phyloP scores from a whole-genome alignment of 192 early-diverging fungal species.

The Chytriomyces sp. region DNA sequence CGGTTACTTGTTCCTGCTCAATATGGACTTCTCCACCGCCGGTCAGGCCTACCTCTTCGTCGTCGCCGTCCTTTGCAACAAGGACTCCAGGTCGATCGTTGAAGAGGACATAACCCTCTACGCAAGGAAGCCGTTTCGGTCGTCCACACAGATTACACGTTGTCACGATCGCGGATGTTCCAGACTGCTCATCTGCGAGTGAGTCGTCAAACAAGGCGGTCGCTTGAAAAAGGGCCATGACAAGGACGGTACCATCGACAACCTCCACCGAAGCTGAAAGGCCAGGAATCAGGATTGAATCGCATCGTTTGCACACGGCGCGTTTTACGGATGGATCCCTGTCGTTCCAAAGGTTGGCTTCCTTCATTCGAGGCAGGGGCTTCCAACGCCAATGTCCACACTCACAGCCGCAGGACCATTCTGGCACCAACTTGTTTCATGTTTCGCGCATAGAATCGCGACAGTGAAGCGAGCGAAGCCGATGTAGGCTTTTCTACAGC shows the following conservation, averaged over 20 bases:
- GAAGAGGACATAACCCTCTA: background rate
- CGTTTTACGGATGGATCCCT: slow-evolving; percentile 63
- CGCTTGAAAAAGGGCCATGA: too few species aligned
- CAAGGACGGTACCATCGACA: too few species aligned
- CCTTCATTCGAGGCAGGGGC: too few species aligned
- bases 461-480: slow-evolving; percentile 16
- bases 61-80: background rate
- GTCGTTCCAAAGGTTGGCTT: too few species aligned
- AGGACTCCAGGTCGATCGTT: slow-evolving; percentile 8
- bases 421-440: slow-evolving; percentile 55
- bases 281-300: slow-evolving; percentile 55
- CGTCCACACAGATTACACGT: background rate
- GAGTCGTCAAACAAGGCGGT: too few species aligned
- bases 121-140: background rate
- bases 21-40: too few species aligned
- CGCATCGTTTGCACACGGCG: slow-evolving; percentile 57
- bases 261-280: slow-evolving; percentile 48
- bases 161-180: background rate
- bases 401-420: slow-evolving; percentile 59
- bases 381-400: too few species aligned
- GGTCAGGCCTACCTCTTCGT: background rate
- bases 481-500: background rate
- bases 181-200: too few species aligned
- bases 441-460: slow-evolving; percentile 51
- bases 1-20: too few species aligned